These are phyloP conservation scores for Grosmannia clavigera DNA, from an alignment of 2,329 filamentous ascomycete species.

Conservation along the genomic window DNA sequence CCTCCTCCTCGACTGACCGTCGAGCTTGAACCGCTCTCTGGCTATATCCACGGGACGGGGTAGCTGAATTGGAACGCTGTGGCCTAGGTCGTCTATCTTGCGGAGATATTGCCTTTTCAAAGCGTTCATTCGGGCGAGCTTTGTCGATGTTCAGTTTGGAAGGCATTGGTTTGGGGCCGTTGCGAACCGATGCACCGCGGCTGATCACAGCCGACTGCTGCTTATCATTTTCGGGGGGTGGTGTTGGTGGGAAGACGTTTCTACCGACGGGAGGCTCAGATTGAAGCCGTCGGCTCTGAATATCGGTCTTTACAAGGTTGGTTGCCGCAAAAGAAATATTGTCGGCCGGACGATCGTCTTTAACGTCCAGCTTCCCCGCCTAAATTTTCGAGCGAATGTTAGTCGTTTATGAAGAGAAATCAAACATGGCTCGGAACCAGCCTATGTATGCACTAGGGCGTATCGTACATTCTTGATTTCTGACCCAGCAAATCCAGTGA, in stretches of 20 bases:
- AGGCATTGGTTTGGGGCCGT: conserved; percentile 47
- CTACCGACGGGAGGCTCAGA: conserved; percentile 70
- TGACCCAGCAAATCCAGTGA: conserved; percentile 67
- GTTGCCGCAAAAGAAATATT: conserved; percentile 85
- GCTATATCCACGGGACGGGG: conserved; percentile 30
- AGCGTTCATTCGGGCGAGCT: conserved; percentile 37
- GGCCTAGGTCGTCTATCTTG: conserved; percentile 24
- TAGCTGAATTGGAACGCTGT: conserved; percentile 30
- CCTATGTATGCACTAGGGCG: background rate
- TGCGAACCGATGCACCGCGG: conserved; percentile 49
- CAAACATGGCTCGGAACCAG: too few relatives aligned
- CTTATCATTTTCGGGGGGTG: conserved; percentile 80
- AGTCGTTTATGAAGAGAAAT: background rate
- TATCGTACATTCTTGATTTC: conserved; percentile 58
- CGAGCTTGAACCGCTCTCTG: conserved; percentile 23
- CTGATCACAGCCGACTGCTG: conserved; percentile 25
- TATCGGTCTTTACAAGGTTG: conserved; percentile 79
- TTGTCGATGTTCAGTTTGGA: conserved; percentile 51
- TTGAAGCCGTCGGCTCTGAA: conserved; percentile 70
- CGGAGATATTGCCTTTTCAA: conserved; percentile 39
- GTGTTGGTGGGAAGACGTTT: conserved; percentile 93
- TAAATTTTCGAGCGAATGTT: conserved; percentile 15
- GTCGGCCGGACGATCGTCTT: conserved; percentile 72
- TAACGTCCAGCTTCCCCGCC: conserved; percentile 40
- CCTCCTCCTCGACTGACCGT: conserved; percentile 41